These are phyloP conservation scores for Aspergillus uvarum DNA, from an alignment of 2,329 filamentous ascomycete genomes.

Conservation along the genomic window DNA sequence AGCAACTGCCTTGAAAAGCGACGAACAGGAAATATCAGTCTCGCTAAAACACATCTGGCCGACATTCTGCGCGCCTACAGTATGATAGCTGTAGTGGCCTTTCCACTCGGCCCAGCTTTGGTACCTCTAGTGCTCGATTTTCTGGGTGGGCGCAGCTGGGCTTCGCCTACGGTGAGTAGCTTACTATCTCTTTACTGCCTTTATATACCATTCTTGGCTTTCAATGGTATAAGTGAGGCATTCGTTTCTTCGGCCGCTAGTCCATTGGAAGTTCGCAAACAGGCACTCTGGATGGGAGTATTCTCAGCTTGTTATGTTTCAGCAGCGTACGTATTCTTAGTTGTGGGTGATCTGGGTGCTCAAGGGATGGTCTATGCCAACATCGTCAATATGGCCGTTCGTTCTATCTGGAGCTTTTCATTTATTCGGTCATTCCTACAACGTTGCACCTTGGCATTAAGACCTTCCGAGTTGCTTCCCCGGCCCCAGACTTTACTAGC, in stretches of 20 bases:
- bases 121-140: slow-evolving; percentile 72
- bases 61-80: slow-evolving; percentile 69
- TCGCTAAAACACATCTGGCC: slow-evolving; percentile 34
- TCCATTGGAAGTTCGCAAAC: slow-evolving; percentile 69
- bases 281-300: slow-evolving; percentile 78
- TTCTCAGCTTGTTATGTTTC: slow-evolving; percentile 76
- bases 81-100: slow-evolving; percentile 67
- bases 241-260: slow-evolving; percentile 88
- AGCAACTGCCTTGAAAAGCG: slow-evolving; percentile 27
- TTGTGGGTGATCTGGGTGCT: slow-evolving; percentile 69
- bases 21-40: slow-evolving; percentile 20
- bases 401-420: slow-evolving; percentile 74
- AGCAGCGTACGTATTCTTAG: slow-evolving; percentile 73
- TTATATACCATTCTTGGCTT: slow-evolving; percentile 86
- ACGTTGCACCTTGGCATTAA: slow-evolving; percentile 45
- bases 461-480: slow-evolving; percentile 47
- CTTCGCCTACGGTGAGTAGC: slow-evolving; percentile 66
- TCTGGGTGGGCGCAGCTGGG: slow-evolving; percentile 77
- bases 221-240: slow-evolving; percentile 89
- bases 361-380: slow-evolving; percentile 83
- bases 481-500: slow-evolving; percentile 45
- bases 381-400: slow-evolving; percentile 81
- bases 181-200: slow-evolving; percentile 82
- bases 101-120: slow-evolving; percentile 71
- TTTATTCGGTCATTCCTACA: slow-evolving; percentile 71